phyloP scores from a whole-genome alignment of 768 basidiomycete species.

The Peribolospora kevripleyi region DNA sequence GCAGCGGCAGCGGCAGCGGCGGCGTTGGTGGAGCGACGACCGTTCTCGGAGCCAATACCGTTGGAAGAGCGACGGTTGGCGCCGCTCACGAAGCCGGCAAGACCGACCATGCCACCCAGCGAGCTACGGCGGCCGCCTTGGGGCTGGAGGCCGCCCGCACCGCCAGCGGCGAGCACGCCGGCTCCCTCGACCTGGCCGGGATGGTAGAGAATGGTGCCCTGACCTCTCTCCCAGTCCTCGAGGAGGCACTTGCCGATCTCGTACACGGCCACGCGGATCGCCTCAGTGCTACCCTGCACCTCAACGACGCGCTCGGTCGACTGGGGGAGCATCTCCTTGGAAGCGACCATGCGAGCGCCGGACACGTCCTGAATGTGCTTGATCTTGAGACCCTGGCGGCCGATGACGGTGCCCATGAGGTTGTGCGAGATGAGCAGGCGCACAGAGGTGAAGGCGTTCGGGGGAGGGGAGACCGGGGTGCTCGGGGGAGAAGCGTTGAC shows the following conservation, averaged over 20 bases:
- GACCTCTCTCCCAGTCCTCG: constrained; percentile 87
- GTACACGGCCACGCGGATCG: constrained; percentile 75
- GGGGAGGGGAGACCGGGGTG: constrained; percentile 39
- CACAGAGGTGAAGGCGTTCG: constrained; percentile 57
- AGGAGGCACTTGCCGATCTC: constrained; percentile 88
- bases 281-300: constrained; percentile 76
- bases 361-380: constrained; percentile 94
- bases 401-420: constrained; percentile 97
- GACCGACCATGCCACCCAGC: constrained; percentile 27
- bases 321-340: constrained; percentile 97
- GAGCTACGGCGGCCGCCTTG: constrained; percentile 27
- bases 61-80: no score
- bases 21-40: no score
- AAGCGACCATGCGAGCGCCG: constrained; percentile 92
- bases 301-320: constrained; percentile 98
- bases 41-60: no score
- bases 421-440: constrained; percentile 96
- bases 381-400: constrained; percentile 86
- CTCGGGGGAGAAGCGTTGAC: constrained; percentile 58
- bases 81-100: background rate
- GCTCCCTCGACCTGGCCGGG: constrained; percentile 33
- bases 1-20: background rate
- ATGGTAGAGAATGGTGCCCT: constrained; percentile 86
- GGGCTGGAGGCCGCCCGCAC: constrained; percentile 31
- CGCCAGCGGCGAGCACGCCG: constrained; percentile 25